Base-by-base conservation (phyloP, 2,329 filamentous ascomycete species). In the Didymellaceae sp. region DNA sequence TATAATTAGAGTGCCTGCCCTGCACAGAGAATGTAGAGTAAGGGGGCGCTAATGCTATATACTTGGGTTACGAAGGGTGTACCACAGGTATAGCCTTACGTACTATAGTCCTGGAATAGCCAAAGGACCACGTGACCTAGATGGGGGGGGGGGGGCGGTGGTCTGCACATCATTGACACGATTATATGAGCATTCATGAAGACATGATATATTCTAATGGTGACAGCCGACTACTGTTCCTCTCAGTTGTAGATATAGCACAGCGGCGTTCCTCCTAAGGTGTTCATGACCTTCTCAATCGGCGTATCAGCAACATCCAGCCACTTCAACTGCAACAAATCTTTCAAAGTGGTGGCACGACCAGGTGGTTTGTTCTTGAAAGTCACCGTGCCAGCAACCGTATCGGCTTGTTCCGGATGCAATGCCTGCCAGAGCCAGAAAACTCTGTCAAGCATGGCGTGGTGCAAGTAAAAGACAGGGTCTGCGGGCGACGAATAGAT, bases 401-500 rank as follows among this genome's bases (percentile, higher is more conserved):
- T 48, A 18, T 33, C 30, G 5, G 55, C 57, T 14, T 59, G 53
- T 14, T 55, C 32, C 3, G 18, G 26, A 24, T 61, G 55, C 24
- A 60, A 21, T 17, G 55, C 59, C 62, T 80, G 78, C 78, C 78
- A 80, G 18, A 76, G 75, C 74, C 74, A 77, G 68, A 72, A 80
- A 0, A 75, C 63, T 5, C 74, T 66, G 58, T 80, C 78, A 17
- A 80, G 72, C 65, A 75, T 73, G 4, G 70, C 70, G 48, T 80
- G 78, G 53, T 80, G 78, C 28, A 77, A 64, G 57, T 68, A 80
- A 16, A 43, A 48, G 6, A 31, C 52, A 1, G 76, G 76, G 24
- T 81, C 78, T 4, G 66, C 70, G 0, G 78, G 76, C 11, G 73
- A 76, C 4, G 74, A 71, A 55, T 73, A 78, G 11, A 77, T 58